Evolutionary conservation across 1,139 yeast genomes (phyloP), one percentile per base, ranked within the genome.

Genomic region (Kurtzmaniella quercitrusa): DNA sequence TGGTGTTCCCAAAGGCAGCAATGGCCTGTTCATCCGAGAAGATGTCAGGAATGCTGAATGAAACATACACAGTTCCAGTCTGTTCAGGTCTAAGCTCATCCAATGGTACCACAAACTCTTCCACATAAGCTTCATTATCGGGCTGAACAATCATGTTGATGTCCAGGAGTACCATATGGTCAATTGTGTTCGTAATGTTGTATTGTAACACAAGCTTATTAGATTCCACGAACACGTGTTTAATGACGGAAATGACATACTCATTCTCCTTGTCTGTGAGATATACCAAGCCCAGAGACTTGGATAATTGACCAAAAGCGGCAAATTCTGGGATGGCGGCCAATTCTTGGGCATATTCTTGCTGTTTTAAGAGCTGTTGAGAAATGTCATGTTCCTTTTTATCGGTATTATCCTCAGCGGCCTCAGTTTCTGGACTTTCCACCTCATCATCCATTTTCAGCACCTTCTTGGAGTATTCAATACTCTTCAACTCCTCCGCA

Each of bases 181-280:
- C 81, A 56, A 91, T 76, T 1, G 98, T 93, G 67, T 93, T 94
- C 49, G 84, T 79, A 53, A 94, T 80, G 53, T 85, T 81, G 65
- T 80, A 93, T 70, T 93, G 96, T 52, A 93, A 70, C 27, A 93
- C 94, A 59, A 90, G 69, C 62, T 89, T 86, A 37, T 79, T 77
- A 43, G 79, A 67, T 23, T 70, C 76, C 39, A 68, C 58, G 66
- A 86, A 93, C 48, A 90, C 69, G 63, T 91, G 98, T 64, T 88
- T 90, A 46, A 87, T 75, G 31, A 87, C 93, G 44, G 77, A 77
- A 43, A 94, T 96, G 42, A 89, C 93, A 62, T 90, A 90, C 66
- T 93, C 99, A 51, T 95, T 90, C 61, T 91, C 98, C 50, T 80
- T 77, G 62, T 93, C 98, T 29, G 98, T 91, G 57, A 93, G 79